Conservation (phyloP, 306 rosid genomes). For the Notholithocarpus densiflorus region DNA sequence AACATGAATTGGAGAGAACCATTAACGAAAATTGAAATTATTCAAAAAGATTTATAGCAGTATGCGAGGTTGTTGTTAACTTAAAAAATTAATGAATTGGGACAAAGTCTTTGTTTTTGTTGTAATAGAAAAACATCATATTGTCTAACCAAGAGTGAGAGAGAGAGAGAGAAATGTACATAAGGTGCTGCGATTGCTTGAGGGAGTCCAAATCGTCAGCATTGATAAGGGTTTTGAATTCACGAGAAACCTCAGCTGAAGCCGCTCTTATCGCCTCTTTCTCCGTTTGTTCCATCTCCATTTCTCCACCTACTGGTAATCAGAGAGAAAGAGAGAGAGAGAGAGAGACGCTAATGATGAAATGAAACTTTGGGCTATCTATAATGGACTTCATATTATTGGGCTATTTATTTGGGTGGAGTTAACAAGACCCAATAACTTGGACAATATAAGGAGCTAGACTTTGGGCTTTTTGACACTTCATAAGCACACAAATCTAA, state of each 20-base stretch:
- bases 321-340: neutral
- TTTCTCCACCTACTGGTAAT: too few relatives aligned
- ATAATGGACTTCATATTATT: neutral
- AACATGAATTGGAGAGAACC: neutral
- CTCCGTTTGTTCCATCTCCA: slow-evolving; percentile 33
- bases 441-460: too few relatives aligned
- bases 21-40: neutral
- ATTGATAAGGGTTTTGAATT: slow-evolving; percentile 72
- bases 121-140: neutral
- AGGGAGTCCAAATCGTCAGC: slow-evolving; percentile 65
- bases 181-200: slow-evolving; percentile 65
- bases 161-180: slow-evolving; percentile 32
- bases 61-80: neutral
- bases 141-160: neutral
- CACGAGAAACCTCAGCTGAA: slow-evolving; percentile 56
- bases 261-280: slow-evolving; percentile 42
- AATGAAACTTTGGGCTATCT: neutral
- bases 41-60: neutral
- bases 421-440: neutral
- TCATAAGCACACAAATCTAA: too few relatives aligned
- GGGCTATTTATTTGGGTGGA: neutral
- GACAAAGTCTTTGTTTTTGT: too few relatives aligned
- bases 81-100: too few relatives aligned
- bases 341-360: neutral
- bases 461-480: too few relatives aligned